Evolutionary conservation across 163 green algal genomes (phyloP).

Genomic region (Prototheca stagnorum): DNA sequence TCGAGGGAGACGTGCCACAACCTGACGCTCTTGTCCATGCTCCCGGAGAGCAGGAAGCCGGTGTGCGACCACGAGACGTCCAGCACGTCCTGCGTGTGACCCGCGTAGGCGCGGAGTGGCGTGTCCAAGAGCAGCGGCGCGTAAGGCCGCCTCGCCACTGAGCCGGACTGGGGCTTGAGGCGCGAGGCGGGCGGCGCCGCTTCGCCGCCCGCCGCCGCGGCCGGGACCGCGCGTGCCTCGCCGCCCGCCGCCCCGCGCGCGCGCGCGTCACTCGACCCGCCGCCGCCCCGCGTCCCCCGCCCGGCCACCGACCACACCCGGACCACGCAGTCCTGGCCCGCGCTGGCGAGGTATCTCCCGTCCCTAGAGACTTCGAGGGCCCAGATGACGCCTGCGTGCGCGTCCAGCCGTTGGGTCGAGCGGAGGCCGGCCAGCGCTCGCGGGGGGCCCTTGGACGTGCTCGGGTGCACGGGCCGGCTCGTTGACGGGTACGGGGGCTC

Average conservation of each 20-base stretch:
- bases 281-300: too few species aligned
- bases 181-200: too few species aligned
- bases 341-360: constrained; percentile 45
- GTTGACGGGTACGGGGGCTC: background rate
- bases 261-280: background rate
- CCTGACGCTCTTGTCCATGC: constrained; percentile 77
- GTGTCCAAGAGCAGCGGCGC: background rate
- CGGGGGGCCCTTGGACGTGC: background rate
- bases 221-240: constrained; percentile 3
- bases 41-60: constrained; percentile 60
- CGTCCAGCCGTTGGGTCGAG: constrained; percentile 27
- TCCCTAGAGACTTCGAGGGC: constrained; percentile 44
- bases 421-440: constrained; percentile 18
- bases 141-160: background rate
- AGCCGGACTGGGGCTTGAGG: background rate
- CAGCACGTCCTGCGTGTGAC: constrained; percentile 72
- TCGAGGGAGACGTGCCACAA: constrained; percentile 78
- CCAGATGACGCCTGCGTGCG: constrained; percentile 45
- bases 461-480: background rate
- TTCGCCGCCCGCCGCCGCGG: constrained; percentile 6
- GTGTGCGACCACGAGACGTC: constrained; percentile 69
- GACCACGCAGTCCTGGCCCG: constrained; percentile 68
- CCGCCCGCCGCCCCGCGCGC: too few species aligned
- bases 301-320: constrained; percentile 74
- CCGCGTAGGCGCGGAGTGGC: constrained; percentile 13